phyloP scores from a whole-genome alignment of 129 eudicot species.

The Chrysanthemum lavandulifolium region DNA sequence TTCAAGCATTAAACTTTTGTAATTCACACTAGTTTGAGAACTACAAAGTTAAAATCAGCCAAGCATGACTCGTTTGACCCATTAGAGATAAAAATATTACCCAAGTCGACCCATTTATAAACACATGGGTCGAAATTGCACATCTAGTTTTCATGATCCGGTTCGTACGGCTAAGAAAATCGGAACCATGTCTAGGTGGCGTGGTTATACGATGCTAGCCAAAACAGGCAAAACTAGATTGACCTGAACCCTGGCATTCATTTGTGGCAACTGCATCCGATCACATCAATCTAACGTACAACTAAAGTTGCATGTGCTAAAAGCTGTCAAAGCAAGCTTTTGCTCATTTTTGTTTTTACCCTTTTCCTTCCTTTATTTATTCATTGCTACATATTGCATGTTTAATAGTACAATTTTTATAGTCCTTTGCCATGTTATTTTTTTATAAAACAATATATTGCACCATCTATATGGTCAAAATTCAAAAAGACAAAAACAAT shows the following conservation, averaged over 20 bases:
- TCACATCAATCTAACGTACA: not conserved
- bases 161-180: too few relatives aligned
- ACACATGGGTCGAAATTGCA: too few relatives aligned
- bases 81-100: not conserved
- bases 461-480: slow-evolving; percentile 7
- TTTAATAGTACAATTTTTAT: not conserved
- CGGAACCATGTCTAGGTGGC: too few relatives aligned
- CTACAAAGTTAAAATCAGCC: too few relatives aligned
- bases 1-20: not conserved
- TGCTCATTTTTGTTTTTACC: not conserved
- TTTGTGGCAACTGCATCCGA: too few relatives aligned
- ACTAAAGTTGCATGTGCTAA: not conserved
- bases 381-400: slow-evolving; percentile 1
- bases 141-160: too few relatives aligned
- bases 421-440: not conserved
- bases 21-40: too few relatives aligned
- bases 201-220: too few relatives aligned
- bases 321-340: slow-evolving; percentile 5
- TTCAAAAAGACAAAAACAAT: not conserved
- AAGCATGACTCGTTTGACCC: too few relatives aligned
- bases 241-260: too few relatives aligned
- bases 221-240: too few relatives aligned
- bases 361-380: not conserved
- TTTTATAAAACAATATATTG: slow-evolving; percentile 7
- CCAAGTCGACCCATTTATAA: too few relatives aligned